A percentile compares a stretch with the other conserved stretches of the same genome.
These are phyloP conservation scores for Tylopilus sp. DNA, from an alignment of 1,284 basidiomycete species.

Conservation along the genomic window DNA sequence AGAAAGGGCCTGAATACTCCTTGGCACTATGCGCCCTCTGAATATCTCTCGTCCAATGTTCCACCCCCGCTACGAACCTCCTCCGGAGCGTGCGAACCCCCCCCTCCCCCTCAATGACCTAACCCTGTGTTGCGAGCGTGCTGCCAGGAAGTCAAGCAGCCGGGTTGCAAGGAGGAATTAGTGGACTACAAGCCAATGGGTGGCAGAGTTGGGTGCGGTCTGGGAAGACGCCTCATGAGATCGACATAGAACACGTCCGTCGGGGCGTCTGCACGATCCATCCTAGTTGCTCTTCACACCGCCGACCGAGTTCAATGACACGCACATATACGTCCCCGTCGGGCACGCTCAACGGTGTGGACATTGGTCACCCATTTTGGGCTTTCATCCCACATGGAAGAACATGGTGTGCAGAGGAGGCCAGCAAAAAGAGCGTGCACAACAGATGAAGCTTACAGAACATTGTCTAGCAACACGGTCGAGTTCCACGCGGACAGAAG, in stretches of 20 bases:
- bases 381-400: background rate
- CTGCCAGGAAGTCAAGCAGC: background rate
- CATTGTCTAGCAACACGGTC: background rate
- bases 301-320: background rate
- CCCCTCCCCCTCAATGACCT: background rate
- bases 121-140: background rate
- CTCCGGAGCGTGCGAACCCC: constrained; percentile 30
- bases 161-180: background rate
- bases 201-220: background rate
- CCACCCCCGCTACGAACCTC: constrained; percentile 43
- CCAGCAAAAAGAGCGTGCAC: background rate
- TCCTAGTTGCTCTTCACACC: background rate
- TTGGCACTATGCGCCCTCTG: constrained; percentile 34
- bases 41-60: constrained; percentile 43
- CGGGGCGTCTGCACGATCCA: constrained; percentile 1
- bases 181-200: background rate
- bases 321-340: background rate
- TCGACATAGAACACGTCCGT: background rate
- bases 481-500: background rate
- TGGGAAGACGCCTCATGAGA: background rate
- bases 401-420: background rate
- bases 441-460: no score
- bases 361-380: background rate
- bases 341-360: background rate
- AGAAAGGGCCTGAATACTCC: background rate